Conservation (phyloP, 2,329 filamentous ascomycete species). For the Trichoderma lentiforme region DNA sequence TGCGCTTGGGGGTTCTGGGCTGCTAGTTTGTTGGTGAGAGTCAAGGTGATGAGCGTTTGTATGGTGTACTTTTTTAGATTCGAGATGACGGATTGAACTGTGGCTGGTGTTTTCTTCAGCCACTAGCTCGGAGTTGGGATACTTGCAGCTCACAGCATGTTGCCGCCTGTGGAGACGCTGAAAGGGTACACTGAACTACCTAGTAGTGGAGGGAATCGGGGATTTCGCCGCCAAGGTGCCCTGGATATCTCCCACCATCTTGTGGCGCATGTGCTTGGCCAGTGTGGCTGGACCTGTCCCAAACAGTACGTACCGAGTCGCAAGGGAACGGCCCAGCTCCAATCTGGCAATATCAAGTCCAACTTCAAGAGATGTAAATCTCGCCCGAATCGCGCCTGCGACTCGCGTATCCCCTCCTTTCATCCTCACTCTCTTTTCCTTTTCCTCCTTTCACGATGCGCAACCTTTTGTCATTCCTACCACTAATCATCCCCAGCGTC, state of each 20-base stretch:
- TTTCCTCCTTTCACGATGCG: constrained; percentile 26
- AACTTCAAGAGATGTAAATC: constrained; percentile 25
- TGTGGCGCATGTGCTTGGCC: background rate
- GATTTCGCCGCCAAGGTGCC: background rate
- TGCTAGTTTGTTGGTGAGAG: background rate
- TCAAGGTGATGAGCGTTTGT: background rate
- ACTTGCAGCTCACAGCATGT: background rate
- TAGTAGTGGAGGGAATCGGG: background rate
- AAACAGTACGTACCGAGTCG: background rate
- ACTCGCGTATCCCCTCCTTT: constrained; percentile 17
- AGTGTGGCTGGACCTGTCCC: background rate
- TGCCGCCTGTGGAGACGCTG: background rate
- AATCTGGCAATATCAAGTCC: constrained; percentile 12
- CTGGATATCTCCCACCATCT: background rate
- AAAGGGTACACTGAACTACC: background rate
- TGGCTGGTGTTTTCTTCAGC: constrained; percentile 3
- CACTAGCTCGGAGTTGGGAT: background rate
- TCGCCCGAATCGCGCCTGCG: constrained; percentile 20
- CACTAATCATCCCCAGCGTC: constrained; percentile 32
- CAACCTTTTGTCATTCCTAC: constrained; percentile 31
- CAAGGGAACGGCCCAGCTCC: background rate
- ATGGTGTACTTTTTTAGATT: constrained; percentile 7
- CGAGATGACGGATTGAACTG: constrained; percentile 12
- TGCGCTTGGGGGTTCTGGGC: background rate
- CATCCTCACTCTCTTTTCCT: background rate